Conservation (phyloP, 2,329 filamentous ascomycete species). For the Fusarium sp. region DNA sequence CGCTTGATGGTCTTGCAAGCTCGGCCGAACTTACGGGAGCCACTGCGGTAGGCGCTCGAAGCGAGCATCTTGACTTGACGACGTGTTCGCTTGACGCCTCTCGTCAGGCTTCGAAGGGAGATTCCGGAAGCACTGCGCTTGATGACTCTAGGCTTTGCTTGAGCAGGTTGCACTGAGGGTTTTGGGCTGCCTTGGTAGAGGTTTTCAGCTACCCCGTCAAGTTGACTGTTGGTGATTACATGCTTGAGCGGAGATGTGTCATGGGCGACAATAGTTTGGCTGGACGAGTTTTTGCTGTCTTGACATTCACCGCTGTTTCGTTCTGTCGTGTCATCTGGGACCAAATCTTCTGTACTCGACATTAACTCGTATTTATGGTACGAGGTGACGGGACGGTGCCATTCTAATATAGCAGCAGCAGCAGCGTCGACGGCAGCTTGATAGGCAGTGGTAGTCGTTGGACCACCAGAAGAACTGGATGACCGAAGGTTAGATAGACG, state of each 20-base stretch:
- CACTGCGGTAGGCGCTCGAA: slow-evolving; percentile 38
- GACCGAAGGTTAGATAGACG: slow-evolving; percentile 45
- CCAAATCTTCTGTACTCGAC: slow-evolving; percentile 42
- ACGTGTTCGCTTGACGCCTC: slow-evolving; percentile 38
- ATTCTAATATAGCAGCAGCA: slow-evolving; percentile 39
- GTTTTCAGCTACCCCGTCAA: slow-evolving; percentile 39
- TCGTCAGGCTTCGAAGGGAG: slow-evolving; percentile 25
- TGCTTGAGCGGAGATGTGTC: background rate
- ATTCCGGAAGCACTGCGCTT: slow-evolving; percentile 32
- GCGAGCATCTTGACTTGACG: slow-evolving; percentile 42
- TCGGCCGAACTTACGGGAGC: slow-evolving; percentile 41
- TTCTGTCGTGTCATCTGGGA: slow-evolving; percentile 18
- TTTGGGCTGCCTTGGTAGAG: slow-evolving; percentile 26
- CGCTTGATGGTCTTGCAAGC: slow-evolving; percentile 43
- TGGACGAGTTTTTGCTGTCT: background rate
- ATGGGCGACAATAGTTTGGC: background rate
- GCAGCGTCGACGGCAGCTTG: slow-evolving; percentile 37
- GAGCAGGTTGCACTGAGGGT: slow-evolving; percentile 6
- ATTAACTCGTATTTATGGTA: slow-evolving; percentile 42
- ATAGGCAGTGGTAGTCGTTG: slow-evolving; percentile 6
- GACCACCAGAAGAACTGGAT: slow-evolving; percentile 35
- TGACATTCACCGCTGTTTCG: slow-evolving; percentile 1
- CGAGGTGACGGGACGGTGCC: slow-evolving; percentile 35
- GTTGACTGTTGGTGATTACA: slow-evolving; percentile 29
- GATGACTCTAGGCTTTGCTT: slow-evolving; percentile 15